A percentile compares a stretch with the other conserved stretches of the same genome.
Conservation (phyloP, 495 filamentous ascomycete genomes). For the Xylaria cubensis region DNA sequence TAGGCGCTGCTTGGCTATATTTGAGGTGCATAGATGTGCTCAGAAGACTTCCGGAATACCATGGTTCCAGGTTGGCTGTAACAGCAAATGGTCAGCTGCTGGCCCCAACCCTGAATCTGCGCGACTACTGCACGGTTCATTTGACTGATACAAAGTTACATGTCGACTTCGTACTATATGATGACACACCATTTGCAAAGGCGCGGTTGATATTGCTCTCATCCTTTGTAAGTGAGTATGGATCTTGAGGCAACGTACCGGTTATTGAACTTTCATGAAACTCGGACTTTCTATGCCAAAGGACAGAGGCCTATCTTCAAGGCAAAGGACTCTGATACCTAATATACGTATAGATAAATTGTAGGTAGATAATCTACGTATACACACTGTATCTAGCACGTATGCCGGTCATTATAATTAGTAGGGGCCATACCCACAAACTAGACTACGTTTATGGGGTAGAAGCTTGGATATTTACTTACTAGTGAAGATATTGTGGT, state of each 20-base stretch:
- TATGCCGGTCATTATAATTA: conserved; percentile 8
- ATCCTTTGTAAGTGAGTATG: neutral
- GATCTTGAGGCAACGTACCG: neutral
- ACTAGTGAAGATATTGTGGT: neutral
- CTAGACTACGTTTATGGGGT: neutral
- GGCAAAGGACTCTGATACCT: neutral
- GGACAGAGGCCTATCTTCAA: neutral
- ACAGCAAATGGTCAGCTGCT: conserved; percentile 20
- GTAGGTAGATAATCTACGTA: neutral
- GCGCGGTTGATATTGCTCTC: neutral
- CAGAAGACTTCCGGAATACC: conserved; percentile 2
- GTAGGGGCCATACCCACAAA: neutral
- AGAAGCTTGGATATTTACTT: neutral
- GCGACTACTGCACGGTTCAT: conserved; percentile 12
- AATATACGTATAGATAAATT: too few species aligned
- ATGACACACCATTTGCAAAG: conserved; percentile 10
- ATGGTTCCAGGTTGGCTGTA: neutral
- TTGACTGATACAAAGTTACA: neutral
- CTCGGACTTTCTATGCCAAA: neutral
- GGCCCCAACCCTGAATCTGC: neutral
- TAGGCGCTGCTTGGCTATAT: neutral
- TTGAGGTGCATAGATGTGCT: neutral
- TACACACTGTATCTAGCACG: neutral
- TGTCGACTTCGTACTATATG: neutral
- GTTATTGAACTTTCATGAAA: neutral